Evolutionary conservation across 2,329 filamentous ascomycete genomes (phyloP).

Genomic region (Sclerotinia trifoliorum): DNA sequence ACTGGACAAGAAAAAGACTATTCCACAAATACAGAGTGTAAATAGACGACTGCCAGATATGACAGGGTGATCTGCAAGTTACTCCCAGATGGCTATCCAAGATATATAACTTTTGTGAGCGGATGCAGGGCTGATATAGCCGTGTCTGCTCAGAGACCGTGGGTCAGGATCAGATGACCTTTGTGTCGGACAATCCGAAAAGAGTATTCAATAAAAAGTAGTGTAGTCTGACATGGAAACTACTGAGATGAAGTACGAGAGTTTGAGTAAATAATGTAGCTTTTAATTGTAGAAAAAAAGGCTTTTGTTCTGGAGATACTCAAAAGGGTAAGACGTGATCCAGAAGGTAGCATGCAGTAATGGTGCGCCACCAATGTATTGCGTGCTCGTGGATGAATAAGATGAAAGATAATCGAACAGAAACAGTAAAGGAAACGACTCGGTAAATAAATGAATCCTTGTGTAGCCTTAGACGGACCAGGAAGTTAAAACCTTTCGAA

Average conservation of each 20-base stretch:
- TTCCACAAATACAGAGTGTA: constrained; percentile 1
- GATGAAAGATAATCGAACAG: constrained; percentile 11
- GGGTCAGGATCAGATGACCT: constrained; percentile 14
- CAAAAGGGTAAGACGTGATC: constrained; percentile 19
- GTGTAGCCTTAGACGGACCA: background rate
- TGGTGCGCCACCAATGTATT: constrained; percentile 21
- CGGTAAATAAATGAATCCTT: constrained; percentile 8
- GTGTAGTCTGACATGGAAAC: constrained; percentile 12
- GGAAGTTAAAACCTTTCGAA: constrained; percentile 7
- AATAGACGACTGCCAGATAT: constrained; percentile 1
- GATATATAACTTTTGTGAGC: constrained; percentile 12
- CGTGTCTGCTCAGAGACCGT: constrained; percentile 5
- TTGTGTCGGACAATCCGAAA: background rate
- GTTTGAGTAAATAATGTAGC: background rate
- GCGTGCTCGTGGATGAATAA: constrained; percentile 23
- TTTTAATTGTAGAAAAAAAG: background rate
- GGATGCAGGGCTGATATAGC: constrained; percentile 22
- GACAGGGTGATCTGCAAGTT: constrained; percentile 22
- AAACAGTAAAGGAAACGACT: background rate
- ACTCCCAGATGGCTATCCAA: constrained; percentile 12
- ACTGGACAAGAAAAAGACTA: background rate
- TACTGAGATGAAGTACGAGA: background rate
- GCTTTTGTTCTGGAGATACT: constrained; percentile 16
- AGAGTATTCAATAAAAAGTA: constrained; percentile 1
- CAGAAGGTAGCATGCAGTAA: constrained; percentile 14